phyloP scores from a whole-genome alignment of 1,284 basidiomycete genomes.

The Stereum hirsutum region DNA sequence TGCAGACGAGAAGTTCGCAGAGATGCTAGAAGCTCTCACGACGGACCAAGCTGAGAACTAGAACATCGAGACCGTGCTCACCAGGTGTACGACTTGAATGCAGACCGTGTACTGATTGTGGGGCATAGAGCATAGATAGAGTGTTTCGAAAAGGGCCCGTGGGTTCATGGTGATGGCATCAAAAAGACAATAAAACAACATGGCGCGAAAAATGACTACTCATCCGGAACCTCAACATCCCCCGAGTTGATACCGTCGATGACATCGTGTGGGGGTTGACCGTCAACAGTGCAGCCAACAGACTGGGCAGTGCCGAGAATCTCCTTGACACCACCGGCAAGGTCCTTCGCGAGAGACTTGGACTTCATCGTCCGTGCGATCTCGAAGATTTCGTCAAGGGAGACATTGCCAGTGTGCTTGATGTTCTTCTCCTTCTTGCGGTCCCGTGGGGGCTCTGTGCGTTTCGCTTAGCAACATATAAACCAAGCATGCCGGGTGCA shows the following conservation, averaged over 20 bases:
- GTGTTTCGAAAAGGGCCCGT: too few relatives aligned
- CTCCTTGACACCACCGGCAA: conserved; percentile 90
- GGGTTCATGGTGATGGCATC: neutral
- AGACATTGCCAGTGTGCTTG: conserved; percentile 93
- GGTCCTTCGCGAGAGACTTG: conserved; percentile 92
- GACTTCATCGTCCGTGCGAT: conserved; percentile 95
- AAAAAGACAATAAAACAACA: conserved; percentile 14
- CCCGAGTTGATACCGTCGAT: conserved; percentile 96
- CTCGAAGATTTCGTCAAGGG: conserved; percentile 92
- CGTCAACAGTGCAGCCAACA: conserved; percentile 95
- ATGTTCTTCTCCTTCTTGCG: conserved; percentile 99
- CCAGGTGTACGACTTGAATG: too few relatives aligned
- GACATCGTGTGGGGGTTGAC: conserved; percentile 88
- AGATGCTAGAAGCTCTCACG: too few relatives aligned
- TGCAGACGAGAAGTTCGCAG: too few relatives aligned
- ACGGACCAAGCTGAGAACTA: too few relatives aligned
- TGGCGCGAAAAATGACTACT: conserved; percentile 44
- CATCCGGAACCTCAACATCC: conserved; percentile 90
- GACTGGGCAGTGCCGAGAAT: conserved; percentile 91
- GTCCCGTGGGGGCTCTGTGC: conserved; percentile 92
- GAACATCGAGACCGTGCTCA: too few relatives aligned
- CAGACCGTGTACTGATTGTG: too few relatives aligned
- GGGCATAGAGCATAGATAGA: too few relatives aligned
- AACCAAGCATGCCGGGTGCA: conserved; percentile 4
- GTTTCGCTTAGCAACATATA: neutral